phyloP scores from a whole-genome alignment of 2,329 filamentous ascomycete species.

The Xylariaceae sp. region DNA sequence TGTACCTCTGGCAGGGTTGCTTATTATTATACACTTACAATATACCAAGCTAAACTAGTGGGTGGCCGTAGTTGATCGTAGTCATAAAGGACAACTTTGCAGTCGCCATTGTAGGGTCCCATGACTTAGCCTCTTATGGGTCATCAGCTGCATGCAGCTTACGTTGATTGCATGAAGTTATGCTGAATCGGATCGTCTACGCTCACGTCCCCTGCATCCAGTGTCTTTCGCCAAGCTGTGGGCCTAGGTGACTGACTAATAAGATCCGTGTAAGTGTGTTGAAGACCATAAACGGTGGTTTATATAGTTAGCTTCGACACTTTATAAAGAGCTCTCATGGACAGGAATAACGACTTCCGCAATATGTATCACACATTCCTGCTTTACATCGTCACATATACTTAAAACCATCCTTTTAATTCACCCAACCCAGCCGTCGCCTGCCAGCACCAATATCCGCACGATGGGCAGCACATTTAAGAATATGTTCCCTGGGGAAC shows the following conservation, averaged over 20 bases:
- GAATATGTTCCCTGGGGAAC: constrained; percentile 1
- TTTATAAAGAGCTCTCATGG: constrained; percentile 8
- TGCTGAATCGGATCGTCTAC: neutral
- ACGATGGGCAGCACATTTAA: constrained; percentile 7
- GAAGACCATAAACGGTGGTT: neutral
- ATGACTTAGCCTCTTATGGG: no score
- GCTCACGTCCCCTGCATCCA: constrained; percentile 18
- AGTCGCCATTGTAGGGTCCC: no score
- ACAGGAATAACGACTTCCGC: neutral
- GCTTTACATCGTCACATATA: neutral
- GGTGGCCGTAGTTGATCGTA: no score
- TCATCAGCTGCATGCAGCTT: constrained; percentile 4
- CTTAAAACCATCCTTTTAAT: neutral
- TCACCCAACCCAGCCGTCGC: neutral
- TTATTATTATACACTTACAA: no score
- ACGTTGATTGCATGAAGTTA: constrained; percentile 15
- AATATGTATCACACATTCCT: neutral
- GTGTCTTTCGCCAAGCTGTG: neutral
- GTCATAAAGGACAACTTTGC: no score
- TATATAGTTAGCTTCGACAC: neutral
- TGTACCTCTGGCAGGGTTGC: no score
- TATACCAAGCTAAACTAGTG: no score
- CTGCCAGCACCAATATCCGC: neutral
- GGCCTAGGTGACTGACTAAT: neutral
- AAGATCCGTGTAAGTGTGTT: neutral